A percentile compares a stretch with the other conserved stretches of the same genome.
Evolutionary conservation across 768 basidiomycete genomes (phyloP).

Genomic region (Termitomyces sp.): DNA sequence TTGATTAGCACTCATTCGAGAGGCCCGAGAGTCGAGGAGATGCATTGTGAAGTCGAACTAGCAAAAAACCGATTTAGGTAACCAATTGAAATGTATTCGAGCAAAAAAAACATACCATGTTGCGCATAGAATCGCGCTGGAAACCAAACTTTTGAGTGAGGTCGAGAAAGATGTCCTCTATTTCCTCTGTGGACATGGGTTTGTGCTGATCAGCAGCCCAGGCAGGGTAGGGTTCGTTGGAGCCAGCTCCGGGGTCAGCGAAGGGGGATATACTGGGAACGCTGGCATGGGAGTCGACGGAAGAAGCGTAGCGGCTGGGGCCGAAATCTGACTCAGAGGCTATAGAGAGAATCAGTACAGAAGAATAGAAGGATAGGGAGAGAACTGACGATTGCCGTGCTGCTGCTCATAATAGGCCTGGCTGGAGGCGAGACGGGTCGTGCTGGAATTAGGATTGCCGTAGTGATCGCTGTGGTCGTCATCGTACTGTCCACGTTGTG

Average conservation of each 20-base stretch:
- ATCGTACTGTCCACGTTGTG: conserved; percentile 29
- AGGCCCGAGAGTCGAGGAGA: conserved; percentile 94
- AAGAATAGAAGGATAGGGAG: background rate
- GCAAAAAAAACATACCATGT: conserved; percentile 54
- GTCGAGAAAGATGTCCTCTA: conserved; percentile 98
- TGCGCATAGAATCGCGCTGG: conserved; percentile 92
- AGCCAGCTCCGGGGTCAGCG: conserved; percentile 45
- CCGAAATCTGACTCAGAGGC: conserved; percentile 28
- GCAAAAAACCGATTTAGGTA: conserved; percentile 9
- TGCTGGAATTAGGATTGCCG: conserved; percentile 43
- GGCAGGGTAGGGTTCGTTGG: conserved; percentile 80
- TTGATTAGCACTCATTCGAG: conserved; percentile 95
- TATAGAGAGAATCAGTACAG: conserved; percentile 12
- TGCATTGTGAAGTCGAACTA: conserved; percentile 99
- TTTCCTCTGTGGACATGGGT: conserved; percentile 96
- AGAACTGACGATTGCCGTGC: conserved; percentile 16
- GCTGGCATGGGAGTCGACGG: conserved; percentile 57
- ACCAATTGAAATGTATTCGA: background rate
- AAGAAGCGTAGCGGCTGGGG: conserved; percentile 45
- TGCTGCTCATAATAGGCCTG: conserved; percentile 35
- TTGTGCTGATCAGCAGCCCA: conserved; percentile 93
- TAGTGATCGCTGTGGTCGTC: conserved; percentile 51
- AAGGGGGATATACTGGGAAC: conserved; percentile 54
- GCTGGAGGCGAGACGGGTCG: conserved; percentile 46
- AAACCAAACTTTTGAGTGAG: conserved; percentile 99